Evolutionary conservation across 345 rosid species (phyloP), one percentile per base, ranked within the genome.

Genomic region (Rhodomyrtus tomentosa): DNA sequence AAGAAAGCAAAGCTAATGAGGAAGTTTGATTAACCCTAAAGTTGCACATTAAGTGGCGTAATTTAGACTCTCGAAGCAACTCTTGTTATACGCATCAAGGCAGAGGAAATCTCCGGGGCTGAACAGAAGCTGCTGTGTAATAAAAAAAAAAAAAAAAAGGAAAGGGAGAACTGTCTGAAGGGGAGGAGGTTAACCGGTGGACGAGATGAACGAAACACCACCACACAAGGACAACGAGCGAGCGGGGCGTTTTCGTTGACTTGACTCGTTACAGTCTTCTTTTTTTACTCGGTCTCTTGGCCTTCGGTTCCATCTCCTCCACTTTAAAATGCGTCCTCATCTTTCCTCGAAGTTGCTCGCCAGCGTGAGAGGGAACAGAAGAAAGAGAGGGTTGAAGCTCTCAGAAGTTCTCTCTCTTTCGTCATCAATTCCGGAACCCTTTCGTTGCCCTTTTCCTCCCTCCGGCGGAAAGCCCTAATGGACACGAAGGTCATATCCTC

Each of bases 401-500:
- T 62, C 24, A 0, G 24, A 62, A 55, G 20, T 51, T 27, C 42
- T 32, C 24, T 62, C 76, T 62, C 7, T 59, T 14, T 13, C 73
- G 73, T 32, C 22, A 62, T 62, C 45, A 2, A 7, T 62, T 62
- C 3, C 42, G 42, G 12, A 62, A 36, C 42, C 42, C 42, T 16
- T 16, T 62, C 42, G 24, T 52, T 12, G 3, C 45, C 22, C 49
- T 48, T 83, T 55, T 29, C 16, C 48, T 54, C 48, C 68, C 72
- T 54, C 72, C 50, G 10, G 27, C 11, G 18, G 7, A 27, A 27
- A 27, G 1, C 32, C 15, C 25, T n/a, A 12, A 95, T 95, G 98
- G 93, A 93, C 0, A 85, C 92, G n/a, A 94, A 92, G 84, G 88
- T 96, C 1, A 85, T 96, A 50, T 96, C 98, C 87, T 87, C 94